These are phyloP conservation scores for Botrytis tulipae DNA, from an alignment of 2,329 filamentous ascomycete species.

Conservation along the genomic window DNA sequence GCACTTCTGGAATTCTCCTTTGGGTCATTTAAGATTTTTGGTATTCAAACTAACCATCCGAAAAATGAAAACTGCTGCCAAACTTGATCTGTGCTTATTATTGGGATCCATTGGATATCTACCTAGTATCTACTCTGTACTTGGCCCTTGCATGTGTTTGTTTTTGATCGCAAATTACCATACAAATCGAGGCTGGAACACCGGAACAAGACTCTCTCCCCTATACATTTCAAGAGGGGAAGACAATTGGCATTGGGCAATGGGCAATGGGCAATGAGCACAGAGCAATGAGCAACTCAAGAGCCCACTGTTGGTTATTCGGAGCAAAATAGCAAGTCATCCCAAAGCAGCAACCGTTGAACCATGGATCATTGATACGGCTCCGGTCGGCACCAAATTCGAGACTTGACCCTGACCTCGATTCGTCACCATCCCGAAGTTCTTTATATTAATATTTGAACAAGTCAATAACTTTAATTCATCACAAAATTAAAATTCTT, in stretches of 20 bases:
- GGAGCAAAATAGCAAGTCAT: neutral
- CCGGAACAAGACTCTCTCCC: neutral
- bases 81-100: neutral
- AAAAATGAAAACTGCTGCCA: neutral
- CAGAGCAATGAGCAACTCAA: neutral
- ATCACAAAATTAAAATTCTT: neutral
- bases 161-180: slow-evolving; percentile 6
- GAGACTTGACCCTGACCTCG: neutral
- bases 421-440: neutral
- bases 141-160: slow-evolving; percentile 10
- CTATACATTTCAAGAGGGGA: neutral
- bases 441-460: neutral
- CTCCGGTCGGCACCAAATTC: neutral
- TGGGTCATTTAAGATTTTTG: neutral
- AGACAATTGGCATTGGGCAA: neutral
- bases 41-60: neutral
- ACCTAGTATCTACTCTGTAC: neutral
- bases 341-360: neutral
- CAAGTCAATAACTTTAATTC: neutral
- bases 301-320: neutral
- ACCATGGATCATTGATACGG: neutral
- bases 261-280: no score
- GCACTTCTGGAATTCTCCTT: neutral
- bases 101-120: neutral
- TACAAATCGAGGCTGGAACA: slow-evolving; percentile 6